Evolutionary conservation across 306 rosid genomes (phyloP).

Genomic region (Herpetospermum pedunculosum): DNA sequence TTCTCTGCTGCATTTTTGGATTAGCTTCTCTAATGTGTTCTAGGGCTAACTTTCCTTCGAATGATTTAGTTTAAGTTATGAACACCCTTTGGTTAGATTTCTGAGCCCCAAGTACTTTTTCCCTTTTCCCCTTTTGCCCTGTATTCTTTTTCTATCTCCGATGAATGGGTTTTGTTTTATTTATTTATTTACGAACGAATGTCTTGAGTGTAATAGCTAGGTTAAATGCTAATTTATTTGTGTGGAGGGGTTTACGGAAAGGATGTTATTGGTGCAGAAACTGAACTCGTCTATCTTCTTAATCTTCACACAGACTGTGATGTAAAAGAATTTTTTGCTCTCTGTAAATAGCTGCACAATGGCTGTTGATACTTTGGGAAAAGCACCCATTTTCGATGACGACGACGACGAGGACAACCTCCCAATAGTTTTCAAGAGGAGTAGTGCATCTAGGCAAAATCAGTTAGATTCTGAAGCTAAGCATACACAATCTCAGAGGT

Average conservation of each 20-base stretch:
- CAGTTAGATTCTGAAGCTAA: conserved; percentile 25
- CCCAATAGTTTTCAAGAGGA: conserved; percentile 35
- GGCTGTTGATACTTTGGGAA: conserved; percentile 31
- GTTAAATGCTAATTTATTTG: background rate
- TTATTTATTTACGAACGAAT: background rate
- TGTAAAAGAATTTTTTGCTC: conserved; percentile 15
- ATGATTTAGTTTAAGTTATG: background rate
- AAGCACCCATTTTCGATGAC: conserved; percentile 9
- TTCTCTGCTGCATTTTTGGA: conserved; percentile 1
- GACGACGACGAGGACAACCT: conserved; percentile 21
- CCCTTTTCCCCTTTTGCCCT: background rate
- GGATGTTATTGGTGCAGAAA: background rate
- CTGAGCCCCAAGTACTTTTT: background rate
- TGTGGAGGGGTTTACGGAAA: background rate
- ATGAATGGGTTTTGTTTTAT: background rate
- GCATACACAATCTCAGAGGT: conserved; percentile 17
- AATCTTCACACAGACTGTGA: conserved; percentile 14
- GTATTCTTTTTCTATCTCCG: no score
- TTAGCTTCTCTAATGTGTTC: background rate
- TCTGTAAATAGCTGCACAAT: conserved; percentile 18
- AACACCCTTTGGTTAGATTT: background rate
- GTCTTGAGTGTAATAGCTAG: background rate
- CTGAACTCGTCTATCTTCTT: background rate
- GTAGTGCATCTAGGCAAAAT: conserved; percentile 19
- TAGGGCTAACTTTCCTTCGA: background rate